These are phyloP conservation scores for Apiospora malaysiana DNA, from an alignment of 2,329 filamentous ascomycete genomes.

Conservation along the genomic window DNA sequence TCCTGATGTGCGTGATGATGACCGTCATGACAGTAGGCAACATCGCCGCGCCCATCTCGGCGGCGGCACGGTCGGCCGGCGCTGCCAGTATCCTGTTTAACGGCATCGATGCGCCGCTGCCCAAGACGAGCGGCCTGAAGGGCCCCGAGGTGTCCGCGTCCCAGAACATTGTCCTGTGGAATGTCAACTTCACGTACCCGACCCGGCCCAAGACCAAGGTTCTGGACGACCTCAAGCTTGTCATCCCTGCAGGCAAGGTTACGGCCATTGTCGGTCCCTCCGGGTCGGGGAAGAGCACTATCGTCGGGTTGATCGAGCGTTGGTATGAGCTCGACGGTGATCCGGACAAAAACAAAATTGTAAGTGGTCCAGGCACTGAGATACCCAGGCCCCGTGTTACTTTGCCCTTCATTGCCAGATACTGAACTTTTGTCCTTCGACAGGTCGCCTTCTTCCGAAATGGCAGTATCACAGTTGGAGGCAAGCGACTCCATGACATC, in stretches of 20 bases:
- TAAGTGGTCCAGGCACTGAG: conserved; percentile 24
- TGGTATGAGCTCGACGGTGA: conserved; percentile 69
- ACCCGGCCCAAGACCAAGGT: conserved; percentile 53
- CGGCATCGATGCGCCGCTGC: conserved; percentile 4
- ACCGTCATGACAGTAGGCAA: conserved; percentile 5
- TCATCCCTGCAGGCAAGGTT: conserved; percentile 52
- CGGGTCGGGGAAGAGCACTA: conserved; percentile 76
- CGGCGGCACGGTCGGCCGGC: background rate
- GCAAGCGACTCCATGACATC: conserved; percentile 76
- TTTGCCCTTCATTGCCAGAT: background rate
- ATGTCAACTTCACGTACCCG: conserved; percentile 55
- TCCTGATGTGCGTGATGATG: conserved; percentile 20
- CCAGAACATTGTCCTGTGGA: conserved; percentile 29
- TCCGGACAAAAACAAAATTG: conserved; percentile 43
- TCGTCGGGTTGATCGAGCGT: conserved; percentile 72
- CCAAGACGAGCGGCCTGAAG: conserved; percentile 44
- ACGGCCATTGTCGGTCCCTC: conserved; percentile 60
- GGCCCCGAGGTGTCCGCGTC: conserved; percentile 53
- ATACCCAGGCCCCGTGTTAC: too few species aligned
- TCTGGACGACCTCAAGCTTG: conserved; percentile 48
- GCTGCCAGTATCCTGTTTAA: conserved; percentile 10
- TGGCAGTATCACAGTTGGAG: conserved; percentile 75
- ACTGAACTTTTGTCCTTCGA: background rate
- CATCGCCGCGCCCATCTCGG: conserved; percentile 2
- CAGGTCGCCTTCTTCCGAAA: conserved; percentile 42